A percentile compares a stretch with the other conserved stretches of the same genome.
Evolutionary conservation across 768 basidiomycete genomes (phyloP).

Genomic region (Phaeotremella fagi): DNA sequence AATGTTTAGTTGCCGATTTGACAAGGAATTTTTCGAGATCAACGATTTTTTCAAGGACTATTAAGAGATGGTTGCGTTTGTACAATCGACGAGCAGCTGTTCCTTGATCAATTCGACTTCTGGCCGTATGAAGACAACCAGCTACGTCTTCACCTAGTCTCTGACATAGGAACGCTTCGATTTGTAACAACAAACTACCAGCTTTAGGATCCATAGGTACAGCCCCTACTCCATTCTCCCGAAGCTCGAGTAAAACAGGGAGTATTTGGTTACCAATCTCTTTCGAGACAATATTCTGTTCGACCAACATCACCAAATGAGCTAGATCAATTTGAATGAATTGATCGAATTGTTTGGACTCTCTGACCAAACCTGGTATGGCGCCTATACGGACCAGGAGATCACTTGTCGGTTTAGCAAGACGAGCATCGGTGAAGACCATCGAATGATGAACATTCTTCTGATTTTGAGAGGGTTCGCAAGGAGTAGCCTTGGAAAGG

Average conservation of each 20-base stretch:
- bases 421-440: too few species aligned
- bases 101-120: conserved; percentile 12
- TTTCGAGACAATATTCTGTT: conserved; percentile 2
- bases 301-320: too few species aligned
- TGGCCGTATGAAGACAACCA: conserved; percentile 9
- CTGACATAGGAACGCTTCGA: conserved; percentile 1
- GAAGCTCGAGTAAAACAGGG: conserved; percentile 5
- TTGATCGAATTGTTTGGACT: too few species aligned
- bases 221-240: neutral
- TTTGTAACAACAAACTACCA: conserved; percentile 8
- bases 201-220: conserved; percentile 5
- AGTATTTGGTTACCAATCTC: conserved; percentile 5
- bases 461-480: too few species aligned
- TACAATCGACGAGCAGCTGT: conserved; percentile 6
- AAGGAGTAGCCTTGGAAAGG: too few species aligned
- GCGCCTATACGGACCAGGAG: too few species aligned
- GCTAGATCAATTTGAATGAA: too few species aligned
- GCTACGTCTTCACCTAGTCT: conserved; percentile 9
- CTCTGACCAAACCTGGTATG: too few species aligned
- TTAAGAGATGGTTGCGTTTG: conserved; percentile 5
- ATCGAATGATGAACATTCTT: too few species aligned
- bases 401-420: too few species aligned
- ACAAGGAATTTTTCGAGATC: neutral
- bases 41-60: conserved; percentile 2
- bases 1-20: neutral